Evolutionary conservation across 192 early-diverging fungal species (phyloP).

Genomic region (Chytriomyces sp.): DNA sequence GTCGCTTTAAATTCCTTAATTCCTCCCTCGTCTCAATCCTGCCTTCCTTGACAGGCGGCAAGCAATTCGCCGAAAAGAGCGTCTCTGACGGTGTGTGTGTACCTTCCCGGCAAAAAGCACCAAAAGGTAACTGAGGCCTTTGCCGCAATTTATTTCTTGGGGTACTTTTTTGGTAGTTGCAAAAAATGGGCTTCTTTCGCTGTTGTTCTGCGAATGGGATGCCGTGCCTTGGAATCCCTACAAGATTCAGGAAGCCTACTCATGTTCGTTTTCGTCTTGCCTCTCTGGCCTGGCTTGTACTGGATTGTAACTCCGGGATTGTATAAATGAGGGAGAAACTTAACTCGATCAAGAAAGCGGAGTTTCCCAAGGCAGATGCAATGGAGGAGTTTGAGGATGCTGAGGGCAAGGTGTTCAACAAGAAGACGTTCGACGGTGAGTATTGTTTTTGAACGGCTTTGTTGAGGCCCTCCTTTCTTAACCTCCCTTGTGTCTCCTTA

Average conservation of each 20-base stretch:
- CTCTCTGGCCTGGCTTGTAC: background rate
- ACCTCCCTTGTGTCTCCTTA: constrained; percentile 23
- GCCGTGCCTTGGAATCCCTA: constrained; percentile 88
- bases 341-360: constrained; percentile 66
- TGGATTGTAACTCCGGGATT: background rate
- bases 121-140: constrained; percentile 70
- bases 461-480: background rate
- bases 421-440: constrained; percentile 58
- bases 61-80: constrained; percentile 80
- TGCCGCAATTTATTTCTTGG: background rate
- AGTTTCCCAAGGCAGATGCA: constrained; percentile 71
- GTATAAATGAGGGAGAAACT: constrained; percentile 79
- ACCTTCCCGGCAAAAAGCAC: constrained; percentile 90
- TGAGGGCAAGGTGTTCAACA: constrained; percentile 74
- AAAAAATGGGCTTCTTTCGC: constrained; percentile 47
- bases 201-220: constrained; percentile 93
- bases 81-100: constrained; percentile 85
- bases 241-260: constrained; percentile 90
- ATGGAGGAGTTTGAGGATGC: constrained; percentile 85
- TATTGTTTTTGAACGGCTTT: constrained; percentile 12
- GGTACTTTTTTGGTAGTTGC: background rate
- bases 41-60: constrained; percentile 52
- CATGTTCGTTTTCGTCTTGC: constrained; percentile 59
- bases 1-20: background rate
- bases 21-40: background rate